Evolutionary conservation across 768 basidiomycete species (phyloP), one percentile per base, ranked within the genome.

Genomic region (Albatrellus ellisii): DNA sequence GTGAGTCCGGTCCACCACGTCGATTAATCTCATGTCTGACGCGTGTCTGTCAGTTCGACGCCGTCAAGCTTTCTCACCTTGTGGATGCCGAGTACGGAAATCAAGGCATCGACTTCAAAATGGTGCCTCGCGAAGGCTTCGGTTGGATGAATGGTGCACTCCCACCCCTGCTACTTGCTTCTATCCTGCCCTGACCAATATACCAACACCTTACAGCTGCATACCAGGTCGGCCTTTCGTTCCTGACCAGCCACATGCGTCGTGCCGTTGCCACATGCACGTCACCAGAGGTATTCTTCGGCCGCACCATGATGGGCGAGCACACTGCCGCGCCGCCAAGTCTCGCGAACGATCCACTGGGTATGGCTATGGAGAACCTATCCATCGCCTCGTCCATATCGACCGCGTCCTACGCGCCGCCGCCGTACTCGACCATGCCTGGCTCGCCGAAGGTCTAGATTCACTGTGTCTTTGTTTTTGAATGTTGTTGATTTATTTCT

Each of bases 11-110:
- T 52, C 29, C 29, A 26, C 18, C 21, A 35, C 3, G 10, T 4
- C 20, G 20, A 35, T 24, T 26, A 9, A 28, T 14, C 24, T 28
- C 18, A 21, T 18, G 15, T 22, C 34, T 14, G 10, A 21, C 15
- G 2, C 27, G 26, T 34, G 49, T 27, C 17, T 21, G 45, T 0
- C 51, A 85, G 81, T 97, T 98, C 59, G 91, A 99, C 55, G 94
- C 91, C 2, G 94, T 99, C 50, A 87, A 80, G 60, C 73, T 95
- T 17, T 94, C 88, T 1, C 91, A 97, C 56, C 71, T 97, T 36
- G 92, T 99, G 5, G 92, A 94, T 55, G 95, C 94, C 34, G 94
- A 97, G 65, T 97, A 97, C 53, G 84, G 90, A 7, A 91, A 91
- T 58, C 88, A 91, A 56, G 94, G 94, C 37, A 72, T 94, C 52